Evolutionary conservation across 2,329 filamentous ascomycete species (phyloP), one percentile per base, ranked within the genome.

Genomic region (Fusarium sp.): DNA sequence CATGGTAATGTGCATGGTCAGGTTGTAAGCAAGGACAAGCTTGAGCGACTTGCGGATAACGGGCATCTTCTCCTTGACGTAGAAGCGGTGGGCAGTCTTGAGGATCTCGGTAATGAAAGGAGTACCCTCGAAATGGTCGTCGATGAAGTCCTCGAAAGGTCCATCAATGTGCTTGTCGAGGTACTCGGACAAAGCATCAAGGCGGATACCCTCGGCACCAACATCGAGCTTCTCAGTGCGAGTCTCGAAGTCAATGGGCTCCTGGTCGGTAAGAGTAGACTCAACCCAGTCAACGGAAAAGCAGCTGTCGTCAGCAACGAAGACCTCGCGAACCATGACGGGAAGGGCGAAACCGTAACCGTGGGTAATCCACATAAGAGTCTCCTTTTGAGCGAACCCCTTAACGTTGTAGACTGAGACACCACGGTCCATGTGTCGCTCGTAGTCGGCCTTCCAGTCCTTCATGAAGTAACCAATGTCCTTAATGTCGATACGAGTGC

Each of bases 401-500:
- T 97, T 97, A 83, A 97, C 96, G 77, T 97, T 97, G 80, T 92
- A 94, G 49, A 97, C 91, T 3, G 94, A 97, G 77, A 97, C 93
- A 57, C 92, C 93, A 60, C 92, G 89, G 68, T 89, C 92, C 72
- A 96, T 88, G 78, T 97, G 94, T 73, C 94, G 91, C 82, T 97
- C 94, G 75, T 96, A 97, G 79, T 98, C 95, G 44, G 94, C 94
- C 82, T 95, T 97, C 94, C 94, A 98, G 80, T 97, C 95, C 85
- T 97, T 97, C 92, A 97, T 96, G 85, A 98, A 98, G 81, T 97
- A 97, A 42, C 90, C 92, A 75, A 98, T 97, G 76, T 98, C 95
- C 86, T 97, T 97, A 85, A 98, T 98, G 80, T 97, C 95, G 76
- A 97, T 97, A 66, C 95, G 92, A 40, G 95, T 98, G 85, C 95